A percentile compares a stretch with the other conserved stretches of the same genome.
Conservation (phyloP, 805 yeast genomes). For the Nakazawaea sp. region DNA sequence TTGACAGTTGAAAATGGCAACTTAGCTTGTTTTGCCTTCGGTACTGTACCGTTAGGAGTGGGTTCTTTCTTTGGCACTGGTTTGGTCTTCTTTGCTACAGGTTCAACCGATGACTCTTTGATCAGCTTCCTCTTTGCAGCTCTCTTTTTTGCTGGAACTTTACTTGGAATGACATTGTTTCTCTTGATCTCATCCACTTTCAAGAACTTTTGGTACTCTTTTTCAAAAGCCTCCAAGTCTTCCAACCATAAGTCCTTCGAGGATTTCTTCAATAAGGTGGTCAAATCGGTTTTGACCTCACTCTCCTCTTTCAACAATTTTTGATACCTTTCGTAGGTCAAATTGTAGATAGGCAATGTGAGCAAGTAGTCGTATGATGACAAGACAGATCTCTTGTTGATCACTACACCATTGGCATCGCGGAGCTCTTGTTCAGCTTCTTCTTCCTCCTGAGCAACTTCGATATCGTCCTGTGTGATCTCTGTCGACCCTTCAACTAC, state of each 20-base stretch:
- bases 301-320: conserved; percentile 67
- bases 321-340: conserved; percentile 85
- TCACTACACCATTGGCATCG: conserved; percentile 31
- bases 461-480: conserved; percentile 30
- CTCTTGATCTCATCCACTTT: conserved; percentile 58
- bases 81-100: conserved; percentile 15
- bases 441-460: conserved; percentile 35
- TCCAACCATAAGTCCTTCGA: conserved; percentile 86
- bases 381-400: conserved; percentile 37
- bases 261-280: conserved; percentile 51
- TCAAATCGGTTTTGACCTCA: conserved; percentile 66
- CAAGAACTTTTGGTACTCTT: conserved; percentile 61
- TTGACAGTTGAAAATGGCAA: conserved; percentile 11
- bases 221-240: conserved; percentile 72
- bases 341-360: conserved; percentile 91
- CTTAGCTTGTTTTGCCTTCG: conserved; percentile 5
- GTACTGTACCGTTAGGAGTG: conserved; percentile 5
- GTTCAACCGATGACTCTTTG: conserved; percentile 13
- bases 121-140: conserved; percentile 25
- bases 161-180: conserved; percentile 35
- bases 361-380: conserved; percentile 80
- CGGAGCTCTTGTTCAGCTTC: conserved; percentile 23
- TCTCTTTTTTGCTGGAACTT: conserved; percentile 33
- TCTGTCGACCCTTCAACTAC: conserved; percentile 24
- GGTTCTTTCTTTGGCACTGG: conserved; percentile 11